Base-by-base conservation (phyloP, 2,329 filamentous ascomycete genomes). In the Ceratocystis albifundus region DNA sequence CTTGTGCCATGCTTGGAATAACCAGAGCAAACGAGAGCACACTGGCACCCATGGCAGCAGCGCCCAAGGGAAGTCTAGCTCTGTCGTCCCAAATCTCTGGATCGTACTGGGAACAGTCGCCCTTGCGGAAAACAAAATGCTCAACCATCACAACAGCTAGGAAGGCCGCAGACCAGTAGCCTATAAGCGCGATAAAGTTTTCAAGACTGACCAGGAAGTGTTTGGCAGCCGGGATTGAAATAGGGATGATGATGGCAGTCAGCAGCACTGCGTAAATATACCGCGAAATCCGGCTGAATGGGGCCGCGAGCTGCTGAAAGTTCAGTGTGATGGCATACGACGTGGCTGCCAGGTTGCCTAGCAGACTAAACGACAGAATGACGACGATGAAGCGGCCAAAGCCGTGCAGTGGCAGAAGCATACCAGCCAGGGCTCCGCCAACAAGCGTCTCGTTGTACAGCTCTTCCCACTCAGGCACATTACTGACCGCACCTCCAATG, bases 271-370 rank as follows among this genome's bases (percentile, higher is more conserved):
- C 78, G 70, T 84, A 86, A 64, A 84, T 70, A 68, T 82, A 79
- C 3, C 84, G 81, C 4, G 82, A 84, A 2, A 86, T 76, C 55
- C 78, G 77, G 66, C 80, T 76, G 36, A 86, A 77, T 68, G 77
- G 78, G 0, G 84, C 84, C 3, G 84, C 73, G 22, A 87, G 74
- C 70, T 84, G 83, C 74, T 87, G 84, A 73, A 86, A 83, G 76
- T 86, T 86, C 69, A 87, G 77, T 2, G 83, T 83, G 70, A 86
- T 79, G 70, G 81, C 80, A 75, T 87, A 87, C 74, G 83, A 80
- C 17, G 82, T 84, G 17, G 80, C 81, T 1, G 81, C 77, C 10
- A 84, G 76, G 72, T 86, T 86, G 30, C 83, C 84, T 10, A 87
- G 74, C 57, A 86, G 72, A 0, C 80, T 81, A 50, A 85, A 76